Percentiles rank a stretch among this genome's conserved stretches.
Conservation (phyloP, 495 filamentous ascomycete species). For the Xylaria intraflava region DNA sequence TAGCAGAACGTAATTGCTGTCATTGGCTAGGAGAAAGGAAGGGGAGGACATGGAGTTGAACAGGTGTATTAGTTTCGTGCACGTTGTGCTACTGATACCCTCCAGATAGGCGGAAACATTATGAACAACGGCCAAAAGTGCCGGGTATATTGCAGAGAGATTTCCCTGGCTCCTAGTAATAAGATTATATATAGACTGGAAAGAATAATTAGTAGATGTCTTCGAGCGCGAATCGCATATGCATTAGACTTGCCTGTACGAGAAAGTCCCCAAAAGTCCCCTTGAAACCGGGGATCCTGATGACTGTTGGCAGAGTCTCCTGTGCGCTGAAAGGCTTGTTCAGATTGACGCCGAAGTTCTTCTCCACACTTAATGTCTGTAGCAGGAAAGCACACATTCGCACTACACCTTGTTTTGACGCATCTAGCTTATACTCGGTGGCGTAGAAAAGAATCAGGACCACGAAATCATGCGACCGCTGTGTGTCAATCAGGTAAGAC, state of each 20-base stretch:
- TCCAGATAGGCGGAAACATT: slow-evolving; percentile 84
- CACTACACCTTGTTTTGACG: slow-evolving; percentile 84
- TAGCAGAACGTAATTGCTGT: slow-evolving; percentile 80
- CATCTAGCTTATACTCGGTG: slow-evolving; percentile 75
- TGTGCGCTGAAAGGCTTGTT: slow-evolving; percentile 88
- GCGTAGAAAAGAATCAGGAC: slow-evolving; percentile 89
- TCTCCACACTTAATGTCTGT: slow-evolving; percentile 90
- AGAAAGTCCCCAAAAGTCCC: slow-evolving; percentile 93
- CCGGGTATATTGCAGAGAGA: slow-evolving; percentile 86
- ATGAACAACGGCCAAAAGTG: slow-evolving; percentile 84
- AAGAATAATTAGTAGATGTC: slow-evolving; percentile 1
- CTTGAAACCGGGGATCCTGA: slow-evolving; percentile 74
- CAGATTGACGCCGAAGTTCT: slow-evolving; percentile 81
- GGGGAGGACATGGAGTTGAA: slow-evolving; percentile 94
- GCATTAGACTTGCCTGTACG: slow-evolving; percentile 62
- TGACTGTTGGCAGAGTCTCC: slow-evolving; percentile 73
- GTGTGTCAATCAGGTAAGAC: slow-evolving; percentile 94
- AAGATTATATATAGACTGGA: slow-evolving; percentile 81
- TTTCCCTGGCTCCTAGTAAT: slow-evolving; percentile 91
- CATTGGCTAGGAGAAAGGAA: slow-evolving; percentile 89
- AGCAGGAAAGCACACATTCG: slow-evolving; percentile 95
- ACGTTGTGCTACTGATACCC: slow-evolving; percentile 63
- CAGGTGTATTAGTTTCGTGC: slow-evolving; percentile 78
- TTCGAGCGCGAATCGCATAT: neutral
- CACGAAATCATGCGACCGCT: slow-evolving; percentile 86